A percentile compares a stretch with the other conserved stretches of the same genome.
Conservation (phyloP, 768 basidiomycete genomes). For the Paxillus ammoniavirescens region DNA sequence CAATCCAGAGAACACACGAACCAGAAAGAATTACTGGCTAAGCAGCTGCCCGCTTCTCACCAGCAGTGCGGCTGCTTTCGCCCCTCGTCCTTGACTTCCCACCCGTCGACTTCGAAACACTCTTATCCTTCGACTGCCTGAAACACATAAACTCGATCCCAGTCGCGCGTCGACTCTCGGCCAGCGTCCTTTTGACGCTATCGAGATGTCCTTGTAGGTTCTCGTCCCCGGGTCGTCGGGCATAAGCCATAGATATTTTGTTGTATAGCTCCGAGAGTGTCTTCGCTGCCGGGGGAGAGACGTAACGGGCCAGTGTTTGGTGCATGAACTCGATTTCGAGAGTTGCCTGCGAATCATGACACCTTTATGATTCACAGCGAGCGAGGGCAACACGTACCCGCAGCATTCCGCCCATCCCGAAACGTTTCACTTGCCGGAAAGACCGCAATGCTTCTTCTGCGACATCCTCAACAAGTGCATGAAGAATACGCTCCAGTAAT, state of each 20-base stretch:
- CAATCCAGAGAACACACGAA: background rate
- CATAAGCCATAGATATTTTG: constrained; percentile 91
- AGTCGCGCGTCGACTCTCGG: constrained; percentile 85
- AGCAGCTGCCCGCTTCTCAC: constrained; percentile 17
- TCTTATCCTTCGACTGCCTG: constrained; percentile 59
- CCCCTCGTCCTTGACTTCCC: constrained; percentile 20
- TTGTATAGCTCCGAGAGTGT: constrained; percentile 91
- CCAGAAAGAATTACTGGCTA: background rate
- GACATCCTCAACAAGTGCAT: constrained; percentile 77
- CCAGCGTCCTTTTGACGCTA: constrained; percentile 86
- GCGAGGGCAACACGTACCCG: constrained; percentile 54
- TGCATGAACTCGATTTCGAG: constrained; percentile 99
- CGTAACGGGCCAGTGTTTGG: constrained; percentile 88
- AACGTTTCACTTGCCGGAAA: constrained; percentile 86
- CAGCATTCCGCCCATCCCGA: constrained; percentile 99
- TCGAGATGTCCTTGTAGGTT: constrained; percentile 87
- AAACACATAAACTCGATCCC: constrained; percentile 96
- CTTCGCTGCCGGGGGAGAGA: constrained; percentile 75
- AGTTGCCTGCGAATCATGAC: constrained; percentile 69
- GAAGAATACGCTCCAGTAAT: constrained; percentile 79
- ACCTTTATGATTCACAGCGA: background rate
- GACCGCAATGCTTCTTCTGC: constrained; percentile 80
- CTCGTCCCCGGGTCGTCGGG: constrained; percentile 79
- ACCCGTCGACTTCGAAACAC: constrained; percentile 12
- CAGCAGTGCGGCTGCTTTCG: constrained; percentile 16